phyloP scores from a whole-genome alignment of 2,329 filamentous ascomycete species.

The Epichloe bromicola region DNA sequence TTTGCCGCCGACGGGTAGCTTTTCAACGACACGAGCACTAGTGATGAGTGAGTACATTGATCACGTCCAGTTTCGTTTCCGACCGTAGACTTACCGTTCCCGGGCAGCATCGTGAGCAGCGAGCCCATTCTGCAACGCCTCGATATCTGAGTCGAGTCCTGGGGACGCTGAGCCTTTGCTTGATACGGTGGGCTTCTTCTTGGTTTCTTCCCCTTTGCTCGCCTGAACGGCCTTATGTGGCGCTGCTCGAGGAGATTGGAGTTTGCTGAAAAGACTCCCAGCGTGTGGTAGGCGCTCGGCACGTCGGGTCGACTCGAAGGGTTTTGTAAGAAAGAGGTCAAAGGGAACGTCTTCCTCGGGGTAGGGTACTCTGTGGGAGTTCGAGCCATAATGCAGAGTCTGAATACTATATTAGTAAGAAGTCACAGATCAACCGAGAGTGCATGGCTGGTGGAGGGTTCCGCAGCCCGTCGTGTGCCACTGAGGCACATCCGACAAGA shows the following conservation, averaged over 20 bases:
- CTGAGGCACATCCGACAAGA: neutral
- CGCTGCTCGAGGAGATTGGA: conserved; percentile 12
- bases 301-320: conserved; percentile 32
- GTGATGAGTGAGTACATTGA: conserved; percentile 14
- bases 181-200: conserved; percentile 17
- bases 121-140: conserved; percentile 31
- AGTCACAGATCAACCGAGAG: neutral
- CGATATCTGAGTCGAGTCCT: conserved; percentile 36
- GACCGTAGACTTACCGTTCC: conserved; percentile 20
- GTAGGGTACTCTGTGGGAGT: conserved; percentile 32
- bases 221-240: conserved; percentile 15
- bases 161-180: conserved; percentile 25
- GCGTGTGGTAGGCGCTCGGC: conserved; percentile 38
- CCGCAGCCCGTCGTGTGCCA: conserved; percentile 7
- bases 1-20: conserved; percentile 20
- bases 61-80: neutral
- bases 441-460: neutral
- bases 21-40: conserved; percentile 24
- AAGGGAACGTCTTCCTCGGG: conserved; percentile 33
- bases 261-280: conserved; percentile 36
- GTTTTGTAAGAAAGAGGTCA: conserved; percentile 43
- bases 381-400: conserved; percentile 42
- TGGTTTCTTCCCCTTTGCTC: conserved; percentile 18
- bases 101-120: conserved; percentile 22
- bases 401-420: conserved; percentile 14